Base-by-base conservation (phyloP, 2,329 filamentous ascomycete species). In the Alternaria triticimaculans region DNA sequence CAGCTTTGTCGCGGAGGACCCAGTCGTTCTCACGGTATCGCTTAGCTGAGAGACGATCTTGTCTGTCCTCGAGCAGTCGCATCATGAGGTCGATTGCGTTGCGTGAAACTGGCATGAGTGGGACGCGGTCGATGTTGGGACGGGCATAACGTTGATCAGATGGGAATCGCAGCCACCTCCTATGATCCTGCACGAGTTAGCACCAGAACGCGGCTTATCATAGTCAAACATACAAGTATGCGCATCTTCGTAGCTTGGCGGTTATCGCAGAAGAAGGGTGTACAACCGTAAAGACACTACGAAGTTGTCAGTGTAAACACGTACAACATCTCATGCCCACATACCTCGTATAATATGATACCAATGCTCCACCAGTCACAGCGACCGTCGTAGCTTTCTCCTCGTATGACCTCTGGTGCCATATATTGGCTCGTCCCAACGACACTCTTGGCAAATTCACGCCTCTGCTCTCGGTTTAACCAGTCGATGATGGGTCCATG, bases 351-450 rank as follows among this genome's bases (percentile, higher is more conserved):
- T 60, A 98, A 81, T 75, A 98, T 97, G 76, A 98, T 89, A 57
- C 94, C 95, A 71, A 98, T 88, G 81, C 94, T 97, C 95, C 92
- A 98, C 93, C 88, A 98, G 81, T 98, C 95, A 81, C 95, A 98
- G 75, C 95, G 87, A 28, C 92, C 95, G 80, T 98, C 96, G 78
- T 98, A 98, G 41, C 86, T 82, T 53, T 93, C 87, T 26, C 94
- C 93, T 68, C 87, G 85, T 62, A 97, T 90, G 18, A 98, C 92
- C 82, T 98, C 96, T 2, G 95, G 95, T 1, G 96, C 95, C 96
- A 97, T 98, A 82, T 98, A 98, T 77, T 97, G 95, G 77, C 94
- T 97, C 3, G 96, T 98, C 3, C 95, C 95, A 11, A 98, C 95
- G 1, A 97, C 89, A 49, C 94, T 97, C 70, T 90, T 88, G 2